Evolutionary conservation across 2,329 filamentous ascomycete species (phyloP), one percentile per base, ranked within the genome.

Genomic region (Aspergillus texensis): DNA sequence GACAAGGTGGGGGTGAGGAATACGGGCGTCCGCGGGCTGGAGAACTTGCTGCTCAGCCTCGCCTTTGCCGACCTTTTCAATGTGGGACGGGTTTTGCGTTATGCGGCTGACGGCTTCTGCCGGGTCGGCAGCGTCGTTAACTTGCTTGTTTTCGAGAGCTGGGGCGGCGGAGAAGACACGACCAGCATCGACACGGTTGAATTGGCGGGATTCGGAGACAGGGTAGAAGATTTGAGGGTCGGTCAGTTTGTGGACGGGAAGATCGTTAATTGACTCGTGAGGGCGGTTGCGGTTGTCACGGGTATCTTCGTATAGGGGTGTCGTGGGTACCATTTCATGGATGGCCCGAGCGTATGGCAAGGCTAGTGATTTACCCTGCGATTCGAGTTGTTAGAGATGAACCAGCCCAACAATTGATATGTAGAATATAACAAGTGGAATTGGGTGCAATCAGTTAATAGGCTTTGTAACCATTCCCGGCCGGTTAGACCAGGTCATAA

Each of bases 321-420:
- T 91, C 60, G 84, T 85, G 3, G 93, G 93, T 6, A 98, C 82
- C 93, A 97, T 96, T 39, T 82, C 80, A 70, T 92, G 83, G 28
- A 98, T 84, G 12, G 93, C 91, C 62, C 86, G 85, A 28, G 90
- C 85, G 77, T 97, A 97, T 14, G 92, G 89, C 30, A 81, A 84
- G 3, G 93, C 93, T 43, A 96, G 80, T 64, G 83, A 85, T 82
- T 94, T 93, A 62, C 88, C 88, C 94, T 66, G 55, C 61, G n/a
- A 65, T 61, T 60, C 45, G 62, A 61, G 19, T 62, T 57, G 64
- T 69, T 71, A 65, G 72, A 61, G 70, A 48, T 57, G 62, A 59
- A 67, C 12, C 41, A 55, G 11, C 34, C 62, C 19, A 52, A 58
- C 60, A 54, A 62, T 57, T 41, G 36, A 57, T 34, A 43, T 11